A percentile compares a stretch with the other conserved stretches of the same genome.
phyloP scores from a whole-genome alignment of 2,329 filamentous ascomycete species.

The Pseudonectria foliicola region DNA sequence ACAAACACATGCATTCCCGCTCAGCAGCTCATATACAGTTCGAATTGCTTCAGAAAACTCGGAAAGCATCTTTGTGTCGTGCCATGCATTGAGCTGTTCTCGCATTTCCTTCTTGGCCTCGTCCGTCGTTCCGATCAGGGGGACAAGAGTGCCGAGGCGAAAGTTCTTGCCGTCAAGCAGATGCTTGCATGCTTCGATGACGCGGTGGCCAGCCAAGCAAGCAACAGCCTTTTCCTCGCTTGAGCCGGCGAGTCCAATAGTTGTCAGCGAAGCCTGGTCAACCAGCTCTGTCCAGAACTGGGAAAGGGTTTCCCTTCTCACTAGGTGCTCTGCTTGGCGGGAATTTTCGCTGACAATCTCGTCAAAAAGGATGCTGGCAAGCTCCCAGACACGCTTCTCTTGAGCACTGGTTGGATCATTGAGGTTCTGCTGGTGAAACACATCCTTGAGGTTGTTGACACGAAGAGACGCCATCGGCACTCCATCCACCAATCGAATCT shows the following conservation, averaged over 20 bases:
- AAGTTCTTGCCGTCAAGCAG: constrained; percentile 71
- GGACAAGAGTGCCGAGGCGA: constrained; percentile 74
- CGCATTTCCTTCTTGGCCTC: constrained; percentile 66
- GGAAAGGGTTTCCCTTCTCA: constrained; percentile 59
- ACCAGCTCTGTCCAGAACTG: constrained; percentile 61
- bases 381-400: constrained; percentile 74
- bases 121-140: constrained; percentile 71
- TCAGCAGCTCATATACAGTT: constrained; percentile 80
- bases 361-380: constrained; percentile 84
- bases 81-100: constrained; percentile 79
- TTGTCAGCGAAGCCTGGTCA: constrained; percentile 47
- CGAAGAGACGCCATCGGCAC: constrained; percentile 53
- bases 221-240: constrained; percentile 79
- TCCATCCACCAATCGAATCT: constrained; percentile 45
- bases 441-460: constrained; percentile 26
- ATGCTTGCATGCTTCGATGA: constrained; percentile 75
- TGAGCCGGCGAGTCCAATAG: constrained; percentile 51
- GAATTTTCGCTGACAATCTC: constrained; percentile 39
- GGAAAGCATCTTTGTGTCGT: constrained; percentile 71
- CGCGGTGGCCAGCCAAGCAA: constrained; percentile 68
- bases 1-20: constrained; percentile 79
- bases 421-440: constrained; percentile 35
- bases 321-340: constrained; percentile 30
- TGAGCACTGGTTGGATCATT: constrained; percentile 44
- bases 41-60: constrained; percentile 82